Base-by-base conservation (phyloP, 1,284 basidiomycete genomes). In the Apiotrichum siamense region DNA sequence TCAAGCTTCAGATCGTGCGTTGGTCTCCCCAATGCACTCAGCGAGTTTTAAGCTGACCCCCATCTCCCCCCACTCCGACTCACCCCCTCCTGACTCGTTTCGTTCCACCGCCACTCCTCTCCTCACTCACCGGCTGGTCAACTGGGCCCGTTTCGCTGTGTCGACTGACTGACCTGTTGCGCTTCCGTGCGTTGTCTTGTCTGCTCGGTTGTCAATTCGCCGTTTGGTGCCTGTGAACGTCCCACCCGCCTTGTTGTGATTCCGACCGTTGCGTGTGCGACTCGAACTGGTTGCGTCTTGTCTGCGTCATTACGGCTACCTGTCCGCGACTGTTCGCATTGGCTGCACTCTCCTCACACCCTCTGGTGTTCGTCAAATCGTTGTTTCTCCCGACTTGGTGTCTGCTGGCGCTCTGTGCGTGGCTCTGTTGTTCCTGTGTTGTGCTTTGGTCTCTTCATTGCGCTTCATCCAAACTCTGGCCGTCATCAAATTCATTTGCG, bases 1-100 rank as follows among this genome's bases (percentile, higher is more conserved):
- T 98, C 69, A 99, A 98, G 77, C 83, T 99, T 56, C 96, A 98
- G 78, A 99, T 99, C 76, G 93, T 97, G 72, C 78, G 92, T 59
- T 21, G 31, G 32, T 36, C 12, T n/a, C 26, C 25, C n/a, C 23
- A 39, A 44, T 63, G 60, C 60, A 62, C 58, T 65, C 62, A 62
- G 62, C 61, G 42, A 55, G 26, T 35, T n/a, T 50, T 44, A 43
- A 53, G 63, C 64, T 61, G 54, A 62, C 55, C 42, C 45, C 50
- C 42, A 48, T 53, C 45, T 60, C 45, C 31, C 29, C 46, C 41
- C n/a, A 40, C 50, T 44, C 33, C 38, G 33, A 45, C 47, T 49
- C n/a, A 46, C 42, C 53, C 32, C 24, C 47, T 49, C 31, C 18
- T 44, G 9, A 20, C 45, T 35, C 24, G 35, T 44, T 27, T 23